A percentile compares a stretch with the other conserved stretches of the same genome.
These are phyloP conservation scores for Wickerhamiella azyma DNA, from an alignment of 805 yeast genomes.

Conservation along the genomic window DNA sequence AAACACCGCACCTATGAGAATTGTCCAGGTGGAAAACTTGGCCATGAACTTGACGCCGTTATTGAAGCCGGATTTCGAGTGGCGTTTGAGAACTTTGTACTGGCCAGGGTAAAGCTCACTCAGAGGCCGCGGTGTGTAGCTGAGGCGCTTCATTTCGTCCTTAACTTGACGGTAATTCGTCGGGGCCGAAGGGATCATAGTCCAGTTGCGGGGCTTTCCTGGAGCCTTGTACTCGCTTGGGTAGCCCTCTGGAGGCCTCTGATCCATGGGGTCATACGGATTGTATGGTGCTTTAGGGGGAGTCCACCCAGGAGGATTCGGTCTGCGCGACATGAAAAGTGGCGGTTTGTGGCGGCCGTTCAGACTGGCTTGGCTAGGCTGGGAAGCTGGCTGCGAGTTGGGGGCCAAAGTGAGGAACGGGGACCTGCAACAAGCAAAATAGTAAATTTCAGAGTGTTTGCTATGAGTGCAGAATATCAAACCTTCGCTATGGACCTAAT, in stretches of 20 bases:
- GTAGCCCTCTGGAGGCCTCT: constrained; percentile 70
- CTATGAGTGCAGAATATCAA: no score
- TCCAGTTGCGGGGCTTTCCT: constrained; percentile 41
- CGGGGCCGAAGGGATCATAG: constrained; percentile 49
- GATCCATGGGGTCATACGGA: constrained; percentile 68
- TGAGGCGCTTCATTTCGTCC: constrained; percentile 57
- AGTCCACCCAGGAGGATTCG: constrained; percentile 68
- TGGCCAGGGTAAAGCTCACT: constrained; percentile 68
- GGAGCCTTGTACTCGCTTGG: constrained; percentile 71
- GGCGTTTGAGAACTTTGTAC: constrained; percentile 51
- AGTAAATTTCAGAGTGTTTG: no score
- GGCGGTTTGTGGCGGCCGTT: no score
- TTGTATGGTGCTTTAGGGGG: constrained; percentile 76
- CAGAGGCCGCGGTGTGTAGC: constrained; percentile 67
- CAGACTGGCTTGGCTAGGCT: background rate
- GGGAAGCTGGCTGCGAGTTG: no score
- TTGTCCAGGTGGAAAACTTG: constrained; percentile 34
- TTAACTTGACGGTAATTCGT: constrained; percentile 54
- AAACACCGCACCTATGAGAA: constrained; percentile 49
- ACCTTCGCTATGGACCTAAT: no score
- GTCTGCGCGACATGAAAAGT: constrained; percentile 26
- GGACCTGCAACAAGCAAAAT: no score
- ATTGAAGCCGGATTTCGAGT: constrained; percentile 42
- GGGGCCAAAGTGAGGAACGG: no score
- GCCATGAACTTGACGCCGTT: constrained; percentile 50